Base-by-base conservation (phyloP, 2,329 filamentous ascomycete species). In the Beauveria medogensis region DNA sequence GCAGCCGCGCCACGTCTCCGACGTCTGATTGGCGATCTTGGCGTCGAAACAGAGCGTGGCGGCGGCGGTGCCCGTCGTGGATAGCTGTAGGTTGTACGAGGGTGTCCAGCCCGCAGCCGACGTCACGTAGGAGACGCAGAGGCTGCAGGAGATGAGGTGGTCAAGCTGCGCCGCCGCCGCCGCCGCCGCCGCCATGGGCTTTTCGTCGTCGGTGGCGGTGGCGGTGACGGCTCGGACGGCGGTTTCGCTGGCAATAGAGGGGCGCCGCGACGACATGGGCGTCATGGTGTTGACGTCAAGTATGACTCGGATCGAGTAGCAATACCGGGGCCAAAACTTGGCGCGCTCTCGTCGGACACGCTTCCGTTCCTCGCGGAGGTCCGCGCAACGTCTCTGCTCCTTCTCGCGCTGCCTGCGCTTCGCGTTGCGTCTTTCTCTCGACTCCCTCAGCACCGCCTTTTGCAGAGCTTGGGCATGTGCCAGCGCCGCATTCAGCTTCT, bases 1-100 rank as follows among this genome's bases (percentile, higher is more conserved):
- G 69, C 82, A 81, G 70, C 82, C 80, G 34, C 74, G 75, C 86
- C 86, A 89, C 0, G 80, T 82, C 72, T 89, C 86, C 0, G 82
- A 84, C 0, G 84, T 87, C 55, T 74, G 74, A 71, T 89, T 89
- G 61, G 77, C 80, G 57, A 88, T 79, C 64, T 82, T 79, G 2
- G 85, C 85, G 59, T 86, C 82, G 68, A 88, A 89, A 66, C 79
- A 80, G 16, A 88, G 75, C 5, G 72, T 72, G 1, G 77, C 84
- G 0, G 79, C 78, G 54, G 77, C 79, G 5, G 34, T 37, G 22
- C 71, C 75, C 0, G 80, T 78, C 1, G 85, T 85, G 14, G 78
- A 82, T n/a, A 89, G 76, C 56, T 79, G 78, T 44, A 88, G 71
- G 65, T 88, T 84, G 68, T 88, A 88, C 60, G 78, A 81, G 2